Base-by-base conservation (phyloP, 2,329 filamentous ascomycete genomes). In the Sclerotinia sclerotiorum region DNA sequence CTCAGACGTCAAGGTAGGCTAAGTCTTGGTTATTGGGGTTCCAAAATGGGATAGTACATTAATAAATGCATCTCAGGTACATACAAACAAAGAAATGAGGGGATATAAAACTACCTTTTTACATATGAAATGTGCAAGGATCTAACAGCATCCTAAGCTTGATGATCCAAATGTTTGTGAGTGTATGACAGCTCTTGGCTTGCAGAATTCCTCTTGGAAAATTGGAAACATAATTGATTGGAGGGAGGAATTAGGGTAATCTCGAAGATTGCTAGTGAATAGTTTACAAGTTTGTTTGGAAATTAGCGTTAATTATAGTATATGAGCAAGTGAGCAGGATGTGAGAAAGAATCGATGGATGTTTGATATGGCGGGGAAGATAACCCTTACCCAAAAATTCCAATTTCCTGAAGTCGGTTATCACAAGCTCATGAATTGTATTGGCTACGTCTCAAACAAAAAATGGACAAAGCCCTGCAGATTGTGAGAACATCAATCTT, bases 341-440 rank as follows among this genome's bases (percentile, higher is more conserved):
- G 5, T 8, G 32, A 54, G 35, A 39, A 39, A 39, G 35, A 32
- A 55, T 39, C 46, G 24, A 19, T 48, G 17, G 10, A 46, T 64
- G 42, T 55, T 65, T 44, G 62, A 56, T 42, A 65, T 55, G 62
- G 62, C 62, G 62, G 62, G 62, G 61, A 7, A 46, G 29, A 56
- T 56, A 35, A 39, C 5, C 5, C 32, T 35, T 35, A 5, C 8
- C 21, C 54, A 39, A 39, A 39, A 27, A 19, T 32, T 44, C 39
- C 29, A 24, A 24, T 35, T 35, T 48, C 39, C 51, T 17, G 29
- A 29, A 44, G 42, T 49, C 32, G 21, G 32, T 35, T 61, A 35
- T 5, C 17, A 17, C 17, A 61, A 13, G 19, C 42, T 61, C 35
- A 49, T 21, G 44, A 35, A 35, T 24, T 24, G 44, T 46, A 60